These are phyloP conservation scores for Collybia nuda DNA, from an alignment of 768 basidiomycete genomes.

Conservation along the genomic window DNA sequence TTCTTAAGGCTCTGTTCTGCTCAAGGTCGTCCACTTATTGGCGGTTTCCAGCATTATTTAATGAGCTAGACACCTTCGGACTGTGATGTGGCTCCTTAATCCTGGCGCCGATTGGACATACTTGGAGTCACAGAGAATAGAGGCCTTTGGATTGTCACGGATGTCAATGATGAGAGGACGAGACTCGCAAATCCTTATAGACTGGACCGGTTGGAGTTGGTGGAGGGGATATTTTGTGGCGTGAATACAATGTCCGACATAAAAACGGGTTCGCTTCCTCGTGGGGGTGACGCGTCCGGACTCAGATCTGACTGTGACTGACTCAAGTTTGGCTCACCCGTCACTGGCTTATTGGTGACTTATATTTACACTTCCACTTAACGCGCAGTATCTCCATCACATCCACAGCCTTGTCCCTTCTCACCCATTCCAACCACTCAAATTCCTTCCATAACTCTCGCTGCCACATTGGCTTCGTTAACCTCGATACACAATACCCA, in stretches of 20 bases:
- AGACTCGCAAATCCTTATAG: not conserved
- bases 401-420: slow-evolving; percentile 9
- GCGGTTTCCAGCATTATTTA: too few relatives aligned
- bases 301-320: slow-evolving; percentile 15
- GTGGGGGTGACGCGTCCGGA: slow-evolving; percentile 11
- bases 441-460: slow-evolving; percentile 3
- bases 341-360: slow-evolving; percentile 9
- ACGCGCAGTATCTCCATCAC: slow-evolving; percentile 11
- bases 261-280: slow-evolving; percentile 8
- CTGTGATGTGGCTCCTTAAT: too few relatives aligned
- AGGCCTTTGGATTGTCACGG: not conserved
- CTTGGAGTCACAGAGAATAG: too few relatives aligned
- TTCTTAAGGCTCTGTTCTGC: too few relatives aligned
- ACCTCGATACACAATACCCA: slow-evolving; percentile 22
- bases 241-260: slow-evolving; percentile 11
- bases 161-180: not conserved
- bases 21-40: too few relatives aligned
- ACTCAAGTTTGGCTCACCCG: slow-evolving; percentile 11
- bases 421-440: slow-evolving; percentile 12
- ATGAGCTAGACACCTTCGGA: too few relatives aligned
- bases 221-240: slow-evolving; percentile 2
- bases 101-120: too few relatives aligned
- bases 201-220: not conserved
- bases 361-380: slow-evolving; percentile 12
- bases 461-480: slow-evolving; percentile 20